Percentiles rank a stretch among this genome's conserved stretches.
These are phyloP conservation scores for Podospora pseudopauciseta DNA, from an alignment of 495 filamentous ascomycete species.

Conservation along the genomic window DNA sequence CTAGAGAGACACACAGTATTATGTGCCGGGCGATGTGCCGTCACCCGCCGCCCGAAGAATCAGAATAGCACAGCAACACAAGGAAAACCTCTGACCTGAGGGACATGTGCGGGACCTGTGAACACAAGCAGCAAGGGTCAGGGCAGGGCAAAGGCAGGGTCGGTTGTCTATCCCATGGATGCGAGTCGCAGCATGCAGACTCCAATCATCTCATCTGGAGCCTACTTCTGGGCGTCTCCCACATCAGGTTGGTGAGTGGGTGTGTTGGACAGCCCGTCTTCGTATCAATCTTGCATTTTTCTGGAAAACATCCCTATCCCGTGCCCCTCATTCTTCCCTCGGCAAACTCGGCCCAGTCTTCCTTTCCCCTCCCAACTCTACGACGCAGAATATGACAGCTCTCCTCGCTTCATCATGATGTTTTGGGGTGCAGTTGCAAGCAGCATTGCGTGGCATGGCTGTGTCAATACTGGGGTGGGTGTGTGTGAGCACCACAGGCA, in stretches of 20 bases:
- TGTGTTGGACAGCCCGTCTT: neutral
- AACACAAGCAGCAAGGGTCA: neutral
- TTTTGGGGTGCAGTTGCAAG: neutral
- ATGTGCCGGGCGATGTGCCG: neutral
- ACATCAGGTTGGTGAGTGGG: neutral
- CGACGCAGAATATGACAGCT: neutral
- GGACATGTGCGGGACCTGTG: neutral
- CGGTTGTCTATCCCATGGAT: neutral
- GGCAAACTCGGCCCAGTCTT: neutral
- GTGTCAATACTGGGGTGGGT: neutral
- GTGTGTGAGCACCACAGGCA: neutral
- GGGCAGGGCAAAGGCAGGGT: neutral
- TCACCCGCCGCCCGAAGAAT: neutral
- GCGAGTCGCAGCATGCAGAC: neutral
- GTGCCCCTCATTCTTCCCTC: neutral
- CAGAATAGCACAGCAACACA: neutral
- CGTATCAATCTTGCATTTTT: neutral
- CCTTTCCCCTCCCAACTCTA: neutral
- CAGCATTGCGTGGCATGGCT: neutral
- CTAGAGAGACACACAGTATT: neutral
- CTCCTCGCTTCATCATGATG: neutral
- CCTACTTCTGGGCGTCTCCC: neutral
- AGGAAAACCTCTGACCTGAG: neutral
- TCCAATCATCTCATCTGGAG: neutral
- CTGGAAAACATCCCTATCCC: neutral